Evolutionary conservation across 2,329 filamentous ascomycete species (phyloP), one percentile per base, ranked within the genome.

Genomic region (Rutstroemia sp.): DNA sequence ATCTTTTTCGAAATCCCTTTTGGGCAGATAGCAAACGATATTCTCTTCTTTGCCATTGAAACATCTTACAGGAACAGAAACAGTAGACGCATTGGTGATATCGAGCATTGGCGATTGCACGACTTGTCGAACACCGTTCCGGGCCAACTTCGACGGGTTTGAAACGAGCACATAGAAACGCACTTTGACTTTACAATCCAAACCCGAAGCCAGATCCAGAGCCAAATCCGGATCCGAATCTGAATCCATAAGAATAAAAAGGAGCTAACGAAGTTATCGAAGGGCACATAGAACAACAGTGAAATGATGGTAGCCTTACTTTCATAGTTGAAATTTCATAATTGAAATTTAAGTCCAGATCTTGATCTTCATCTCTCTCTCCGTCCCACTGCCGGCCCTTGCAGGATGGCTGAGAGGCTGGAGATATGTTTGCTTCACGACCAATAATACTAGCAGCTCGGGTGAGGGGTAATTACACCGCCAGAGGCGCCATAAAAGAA

Each of bases 1-100:
- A 38, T 64, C 61, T 44, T 60, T 59, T 51, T 67, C 65, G 27
- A 67, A 61, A n/a, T 66, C 62, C 39, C 54, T 16, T 52, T 34
- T 54, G 12, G 58, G 57, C n/a, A 67, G 50, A 42, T 61, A 63
- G 54, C 60, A 63, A 16, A 64, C 59, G 2, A 39, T 52, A 23
- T 67, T 65, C 12, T 59, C 42, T n/a, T 63, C 53, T 51, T 59
- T 47, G 16, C 59, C 61, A 34, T 52, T 47, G 30, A 49, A 58
- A 8, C 59, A 60, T 47, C 54, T 65, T 16, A 65, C 61, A 37
- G 63, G 63, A 34, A 67, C 4, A 34, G 30, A 50, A 27, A 27
- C 25, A 19, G 30, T 19, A 2, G 48, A 49, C 5, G 46, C 46
- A 38, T 57, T 56, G 6, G 59, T 14, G 42, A 64, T 58, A 2